These are phyloP conservation scores for Petunia hybrid DNA, from an alignment of 305 asterid species.

Conservation along the genomic window DNA sequence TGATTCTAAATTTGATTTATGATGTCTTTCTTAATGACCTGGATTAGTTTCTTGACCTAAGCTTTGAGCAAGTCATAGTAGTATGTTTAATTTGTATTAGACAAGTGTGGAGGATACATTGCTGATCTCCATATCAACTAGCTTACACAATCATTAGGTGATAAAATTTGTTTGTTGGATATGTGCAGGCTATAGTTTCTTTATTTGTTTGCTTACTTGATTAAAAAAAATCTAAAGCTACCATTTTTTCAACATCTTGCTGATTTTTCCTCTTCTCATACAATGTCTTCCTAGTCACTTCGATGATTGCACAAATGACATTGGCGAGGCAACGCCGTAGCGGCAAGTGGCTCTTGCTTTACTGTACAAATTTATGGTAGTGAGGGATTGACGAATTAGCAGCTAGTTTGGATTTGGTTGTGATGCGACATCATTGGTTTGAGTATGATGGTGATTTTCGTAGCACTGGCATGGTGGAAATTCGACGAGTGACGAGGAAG, in stretches of 20 bases:
- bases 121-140: too few species aligned
- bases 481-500: too few species aligned
- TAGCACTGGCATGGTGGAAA: too few species aligned
- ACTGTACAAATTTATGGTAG: too few species aligned
- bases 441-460: too few species aligned
- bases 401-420: too few species aligned
- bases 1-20: neutral
- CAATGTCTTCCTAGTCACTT: too few species aligned
- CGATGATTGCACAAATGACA: too few species aligned
- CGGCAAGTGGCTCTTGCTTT: too few species aligned
- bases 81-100: neutral
- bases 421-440: too few species aligned
- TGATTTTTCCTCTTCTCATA: constrained; percentile 17
- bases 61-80: constrained; percentile 27
- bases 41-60: constrained; percentile 7
- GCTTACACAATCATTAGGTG: neutral
- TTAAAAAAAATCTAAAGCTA: constrained; percentile 9
- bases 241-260: neutral
- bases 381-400: too few species aligned
- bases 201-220: constrained; percentile 23
- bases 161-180: constrained; percentile 9
- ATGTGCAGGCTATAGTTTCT: neutral
- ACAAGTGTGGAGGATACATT: constrained; percentile 13
- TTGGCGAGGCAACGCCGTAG: too few species aligned
- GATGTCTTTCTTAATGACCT: neutral